Conservation (phyloP, 2,329 filamentous ascomycete species). For the Talaromyces sp. region DNA sequence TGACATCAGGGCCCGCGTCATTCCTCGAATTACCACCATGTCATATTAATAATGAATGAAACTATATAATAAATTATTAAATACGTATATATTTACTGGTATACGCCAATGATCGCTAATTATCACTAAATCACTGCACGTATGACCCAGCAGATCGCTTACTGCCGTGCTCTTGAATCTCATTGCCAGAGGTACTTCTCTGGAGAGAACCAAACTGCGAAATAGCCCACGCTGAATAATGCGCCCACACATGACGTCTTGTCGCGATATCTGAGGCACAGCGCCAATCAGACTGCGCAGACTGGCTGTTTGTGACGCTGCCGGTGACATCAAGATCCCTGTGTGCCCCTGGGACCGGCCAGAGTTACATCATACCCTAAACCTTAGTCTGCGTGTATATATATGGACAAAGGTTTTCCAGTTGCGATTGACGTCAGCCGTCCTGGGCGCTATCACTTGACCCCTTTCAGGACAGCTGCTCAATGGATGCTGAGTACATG, state of each 20-base stretch:
- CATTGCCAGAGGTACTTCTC: too few species aligned
- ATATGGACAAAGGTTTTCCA: background rate
- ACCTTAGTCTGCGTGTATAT: background rate
- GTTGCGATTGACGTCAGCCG: background rate
- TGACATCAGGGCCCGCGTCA: constrained; percentile 5
- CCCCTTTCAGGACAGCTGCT: background rate
- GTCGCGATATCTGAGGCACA: constrained; percentile 9
- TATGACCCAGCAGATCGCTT: too few species aligned
- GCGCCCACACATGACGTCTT: background rate
- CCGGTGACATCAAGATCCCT: background rate
- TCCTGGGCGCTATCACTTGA: background rate
- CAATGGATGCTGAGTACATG: background rate
- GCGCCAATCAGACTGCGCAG: background rate
- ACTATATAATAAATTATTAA: too few species aligned
- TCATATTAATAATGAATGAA: too few species aligned
- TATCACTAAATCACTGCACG: too few species aligned
- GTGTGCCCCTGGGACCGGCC: background rate
- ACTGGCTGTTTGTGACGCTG: background rate
- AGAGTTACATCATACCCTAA: background rate
- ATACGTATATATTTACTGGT: too few species aligned
- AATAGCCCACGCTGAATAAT: too few species aligned
- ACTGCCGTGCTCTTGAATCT: too few species aligned
- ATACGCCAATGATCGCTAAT: too few species aligned
- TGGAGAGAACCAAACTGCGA: too few species aligned
- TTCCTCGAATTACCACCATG: background rate